Evolutionary conservation across 2,329 filamentous ascomycete species (phyloP).

Genomic region (Amesomyces nigricolor): DNA sequence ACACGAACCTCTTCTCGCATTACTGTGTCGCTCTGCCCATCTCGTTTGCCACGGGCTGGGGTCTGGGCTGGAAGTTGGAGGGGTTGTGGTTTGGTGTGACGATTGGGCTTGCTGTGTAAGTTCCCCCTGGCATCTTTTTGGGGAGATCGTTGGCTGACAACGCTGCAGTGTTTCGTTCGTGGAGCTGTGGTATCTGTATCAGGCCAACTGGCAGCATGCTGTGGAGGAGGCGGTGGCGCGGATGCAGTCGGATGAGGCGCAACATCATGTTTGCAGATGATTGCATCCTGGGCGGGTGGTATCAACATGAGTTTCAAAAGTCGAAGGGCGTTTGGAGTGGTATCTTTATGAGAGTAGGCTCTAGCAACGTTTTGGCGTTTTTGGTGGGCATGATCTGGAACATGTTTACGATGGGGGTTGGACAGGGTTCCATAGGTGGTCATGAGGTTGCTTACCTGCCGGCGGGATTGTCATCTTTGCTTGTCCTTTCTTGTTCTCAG

Average conservation of each 20-base stretch:
- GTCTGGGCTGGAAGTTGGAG: constrained; percentile 66
- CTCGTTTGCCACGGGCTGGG: constrained; percentile 72
- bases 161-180: constrained; percentile 22
- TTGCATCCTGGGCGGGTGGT: too few species aligned
- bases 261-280: too few species aligned
- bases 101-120: constrained; percentile 32
- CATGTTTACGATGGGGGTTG: background rate
- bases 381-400: background rate
- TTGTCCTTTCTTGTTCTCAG: too few species aligned
- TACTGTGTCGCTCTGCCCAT: constrained; percentile 83
- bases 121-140: background rate
- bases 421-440: background rate
- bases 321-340: background rate
- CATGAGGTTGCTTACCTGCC: background rate
- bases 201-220: constrained; percentile 24
- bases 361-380: too few species aligned
- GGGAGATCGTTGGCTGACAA: background rate
- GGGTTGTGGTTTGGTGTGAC: constrained; percentile 80
- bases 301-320: too few species aligned
- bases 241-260: too few species aligned
- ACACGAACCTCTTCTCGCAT: constrained; percentile 79
- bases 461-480: too few species aligned
- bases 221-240: too few species aligned
- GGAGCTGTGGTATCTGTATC: constrained; percentile 26
- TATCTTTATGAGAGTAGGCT: too few species aligned